Base-by-base conservation (phyloP, 805 yeast species). In the Osmozyma mogii region DNA sequence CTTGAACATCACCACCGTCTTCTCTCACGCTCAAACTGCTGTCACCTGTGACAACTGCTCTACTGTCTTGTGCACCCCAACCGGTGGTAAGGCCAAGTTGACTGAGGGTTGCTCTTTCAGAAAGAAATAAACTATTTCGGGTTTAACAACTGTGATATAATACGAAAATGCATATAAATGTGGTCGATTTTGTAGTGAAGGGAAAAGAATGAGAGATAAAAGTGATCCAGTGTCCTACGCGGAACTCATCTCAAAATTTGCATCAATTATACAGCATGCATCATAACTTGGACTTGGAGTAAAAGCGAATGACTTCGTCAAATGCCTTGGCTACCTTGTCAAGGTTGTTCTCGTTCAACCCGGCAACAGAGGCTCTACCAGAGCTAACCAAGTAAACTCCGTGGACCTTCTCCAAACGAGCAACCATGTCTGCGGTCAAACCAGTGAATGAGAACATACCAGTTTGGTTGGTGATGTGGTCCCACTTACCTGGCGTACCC, bases 371-470 rank as follows among this genome's bases (percentile, higher is more conserved):
- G 28, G 94, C 89, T 54, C 97, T 75, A 28, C 97, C 97, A 32
- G 82, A 74, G 25, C 75, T 54, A 13, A 84, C 84, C 54, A 88
- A 55, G 54, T 89, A 89, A 27, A 89, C 77, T 18, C 78, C 95
- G 55, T 79, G 94, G 44, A 78, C 72, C 34, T 69, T 52, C 47
- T 84, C 94, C 38, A 88, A 68, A 42, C 82, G 70, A 29, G 68
- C 70, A 32, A 82, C 95, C 75, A 84, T 89, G 18, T 72, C 79
- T 17, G 80, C 64, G 5, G 70, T 59, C 45, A 89, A 70, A 2
- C 96, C 98, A 17, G 97, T 89, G 63, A 78, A 89, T 20, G 95
- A 85, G 56, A 89, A 89, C 97, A 89, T 89, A 46, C 98, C 98
- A 38, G 84, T 81, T 66, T 92, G 98, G 40, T 68, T 66, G 27